A percentile compares a stretch with the other conserved stretches of the same genome.
Evolutionary conservation across 2,329 filamentous ascomycete genomes (phyloP).

Genomic region (Corynespora cassiicola): DNA sequence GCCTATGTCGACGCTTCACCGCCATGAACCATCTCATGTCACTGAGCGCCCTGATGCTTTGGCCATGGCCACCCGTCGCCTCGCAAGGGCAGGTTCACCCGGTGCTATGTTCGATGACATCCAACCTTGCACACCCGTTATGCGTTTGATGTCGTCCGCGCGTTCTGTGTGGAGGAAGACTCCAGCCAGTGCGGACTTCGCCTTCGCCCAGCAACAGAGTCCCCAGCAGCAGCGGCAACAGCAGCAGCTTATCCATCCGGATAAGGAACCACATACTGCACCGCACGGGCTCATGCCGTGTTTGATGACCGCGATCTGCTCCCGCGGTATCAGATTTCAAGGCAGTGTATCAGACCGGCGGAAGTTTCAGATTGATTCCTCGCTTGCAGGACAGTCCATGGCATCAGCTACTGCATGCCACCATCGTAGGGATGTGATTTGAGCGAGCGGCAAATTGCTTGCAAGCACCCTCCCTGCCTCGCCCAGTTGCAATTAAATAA

Average conservation of each 20-base stretch:
- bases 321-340: slow-evolving; percentile 39
- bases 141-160: no score
- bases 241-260: slow-evolving; percentile 4
- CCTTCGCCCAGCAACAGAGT: not conserved
- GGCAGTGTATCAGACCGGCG: slow-evolving; percentile 39
- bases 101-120: no score
- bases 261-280: slow-evolving; percentile 7
- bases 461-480: slow-evolving; percentile 4
- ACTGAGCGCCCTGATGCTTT: no score
- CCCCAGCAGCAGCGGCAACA: no score
- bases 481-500: slow-evolving; percentile 4
- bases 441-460: slow-evolving; percentile 20
- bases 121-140: no score
- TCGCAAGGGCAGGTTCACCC: no score
- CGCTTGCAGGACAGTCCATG: slow-evolving; percentile 25
- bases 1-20: slow-evolving; percentile 19
- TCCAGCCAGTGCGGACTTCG: no score
- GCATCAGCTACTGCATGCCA: slow-evolving; percentile 5
- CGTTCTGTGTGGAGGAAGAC: no score
- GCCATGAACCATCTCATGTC: slow-evolving; percentile 3
- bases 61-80: no score
- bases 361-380: slow-evolving; percentile 43
- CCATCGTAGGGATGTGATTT: slow-evolving; percentile 20
- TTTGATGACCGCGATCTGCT: slow-evolving; percentile 41
- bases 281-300: slow-evolving; percentile 20